Evolutionary conservation across 2,329 filamentous ascomycete genomes (phyloP).

Genomic region (Spiromastix sp.): DNA sequence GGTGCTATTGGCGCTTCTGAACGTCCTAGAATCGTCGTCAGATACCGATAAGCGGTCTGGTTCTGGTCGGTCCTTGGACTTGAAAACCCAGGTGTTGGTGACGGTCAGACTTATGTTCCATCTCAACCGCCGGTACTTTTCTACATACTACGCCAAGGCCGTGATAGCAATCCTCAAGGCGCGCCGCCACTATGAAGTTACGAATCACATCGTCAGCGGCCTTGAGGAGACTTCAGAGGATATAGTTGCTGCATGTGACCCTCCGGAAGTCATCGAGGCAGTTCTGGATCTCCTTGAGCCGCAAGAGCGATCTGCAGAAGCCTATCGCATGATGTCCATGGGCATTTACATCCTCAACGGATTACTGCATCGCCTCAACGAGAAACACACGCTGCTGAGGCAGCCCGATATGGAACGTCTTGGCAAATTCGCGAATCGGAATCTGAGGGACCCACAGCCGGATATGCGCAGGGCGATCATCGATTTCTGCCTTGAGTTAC

Average conservation of each 20-base stretch:
- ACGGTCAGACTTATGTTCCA: slow-evolving; percentile 30
- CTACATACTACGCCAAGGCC: slow-evolving; percentile 23
- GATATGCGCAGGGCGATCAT: slow-evolving; percentile 30
- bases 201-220: slow-evolving; percentile 29
- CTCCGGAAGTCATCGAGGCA: slow-evolving; percentile 21
- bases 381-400: slow-evolving; percentile 11
- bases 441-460: slow-evolving; percentile 23
- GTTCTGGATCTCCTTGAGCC: slow-evolving; percentile 23
- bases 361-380: slow-evolving; percentile 18
- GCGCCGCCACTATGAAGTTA: slow-evolving; percentile 28
- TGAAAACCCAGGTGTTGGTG: slow-evolving; percentile 33
- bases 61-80: slow-evolving; percentile 19
- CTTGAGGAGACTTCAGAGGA: slow-evolving; percentile 29
- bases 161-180: slow-evolving; percentile 28
- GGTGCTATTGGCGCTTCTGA: slow-evolving; percentile 27
- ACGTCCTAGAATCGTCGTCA: slow-evolving; percentile 25
- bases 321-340: slow-evolving; percentile 25
- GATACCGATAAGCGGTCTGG: slow-evolving; percentile 19
- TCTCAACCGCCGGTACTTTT: slow-evolving; percentile 25
- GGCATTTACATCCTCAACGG: slow-evolving; percentile 22
- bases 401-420: slow-evolving; percentile 17
- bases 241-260: slow-evolving; percentile 22
- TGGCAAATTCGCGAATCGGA: slow-evolving; percentile 23
- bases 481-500: slow-evolving; percentile 22
- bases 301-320: slow-evolving; percentile 21